Percentiles rank a stretch among this genome's conserved stretches.
Evolutionary conservation across 2,329 filamentous ascomycete genomes (phyloP).

Genomic region (Gliomastix tumulicola): DNA sequence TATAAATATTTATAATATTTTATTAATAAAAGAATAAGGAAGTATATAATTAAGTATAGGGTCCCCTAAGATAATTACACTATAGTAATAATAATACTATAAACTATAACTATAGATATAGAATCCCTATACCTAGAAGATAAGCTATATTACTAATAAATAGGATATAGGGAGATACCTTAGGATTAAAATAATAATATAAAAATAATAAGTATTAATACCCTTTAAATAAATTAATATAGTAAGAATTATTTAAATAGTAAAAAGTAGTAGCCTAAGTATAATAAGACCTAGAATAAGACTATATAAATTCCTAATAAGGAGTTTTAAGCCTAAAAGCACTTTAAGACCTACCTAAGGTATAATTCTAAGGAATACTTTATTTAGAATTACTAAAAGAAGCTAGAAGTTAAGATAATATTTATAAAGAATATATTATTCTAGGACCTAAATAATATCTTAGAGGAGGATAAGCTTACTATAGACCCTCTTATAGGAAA

Average conservation of each 20-base stretch:
- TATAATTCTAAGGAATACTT: background rate
- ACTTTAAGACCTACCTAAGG: background rate
- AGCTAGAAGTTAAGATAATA: too few relatives aligned
- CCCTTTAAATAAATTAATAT: background rate
- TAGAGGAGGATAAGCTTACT: background rate
- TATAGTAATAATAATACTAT: too few relatives aligned
- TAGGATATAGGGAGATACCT: too few relatives aligned
- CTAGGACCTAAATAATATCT: background rate
- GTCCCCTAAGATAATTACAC: too few relatives aligned
- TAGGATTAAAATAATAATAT: background rate
- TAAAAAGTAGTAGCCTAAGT: background rate
- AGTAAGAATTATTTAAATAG: background rate
- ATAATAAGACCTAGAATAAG: background rate
- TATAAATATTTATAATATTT: background rate
- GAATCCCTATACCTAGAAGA: too few relatives aligned
- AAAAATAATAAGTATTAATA: constrained; percentile 1
- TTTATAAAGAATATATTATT: background rate
- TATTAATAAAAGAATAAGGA: background rate
- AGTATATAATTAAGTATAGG: background rate
- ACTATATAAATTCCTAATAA: constrained; percentile 1
- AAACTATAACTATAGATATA: too few relatives aligned
- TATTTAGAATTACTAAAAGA: too few relatives aligned
- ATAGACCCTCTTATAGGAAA: background rate
- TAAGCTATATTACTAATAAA: too few relatives aligned
- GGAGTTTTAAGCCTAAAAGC: background rate